Percentiles rank a stretch among this genome's conserved stretches.
phyloP scores from a whole-genome alignment of 2,329 filamentous ascomycete species.

The Cladosporium sp. region DNA sequence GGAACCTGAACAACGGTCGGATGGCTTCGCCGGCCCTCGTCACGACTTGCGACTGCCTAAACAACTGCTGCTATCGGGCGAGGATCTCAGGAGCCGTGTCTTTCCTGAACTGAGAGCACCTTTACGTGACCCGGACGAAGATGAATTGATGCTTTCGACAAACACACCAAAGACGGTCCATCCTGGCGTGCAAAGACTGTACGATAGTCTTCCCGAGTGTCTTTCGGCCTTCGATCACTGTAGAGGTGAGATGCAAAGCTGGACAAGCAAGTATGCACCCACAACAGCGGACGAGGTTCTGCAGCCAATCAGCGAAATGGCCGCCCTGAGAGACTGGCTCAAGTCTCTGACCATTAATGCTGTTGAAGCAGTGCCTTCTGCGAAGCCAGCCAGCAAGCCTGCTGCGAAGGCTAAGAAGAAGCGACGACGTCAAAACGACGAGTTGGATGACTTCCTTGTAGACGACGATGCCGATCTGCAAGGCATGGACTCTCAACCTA shows the following conservation, averaged over 20 bases:
- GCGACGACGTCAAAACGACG: slow-evolving; percentile 54
- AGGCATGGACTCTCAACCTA: slow-evolving; percentile 62
- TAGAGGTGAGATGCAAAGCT: slow-evolving; percentile 64
- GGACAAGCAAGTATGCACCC: slow-evolving; percentile 84
- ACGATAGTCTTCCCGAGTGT: slow-evolving; percentile 51
- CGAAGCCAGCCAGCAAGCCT: slow-evolving; percentile 31
- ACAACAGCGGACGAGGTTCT: slow-evolving; percentile 62
- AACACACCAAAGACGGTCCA: slow-evolving; percentile 36
- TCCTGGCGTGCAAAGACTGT: slow-evolving; percentile 55
- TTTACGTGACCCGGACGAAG: background rate
- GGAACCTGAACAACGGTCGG: slow-evolving; percentile 18
- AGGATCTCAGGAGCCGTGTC: slow-evolving; percentile 34
- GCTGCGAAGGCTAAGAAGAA: slow-evolving; percentile 48
- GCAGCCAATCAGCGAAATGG: slow-evolving; percentile 64
- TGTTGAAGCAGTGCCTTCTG: slow-evolving; percentile 46
- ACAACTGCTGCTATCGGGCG: slow-evolving; percentile 28
- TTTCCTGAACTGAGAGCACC: slow-evolving; percentile 23
- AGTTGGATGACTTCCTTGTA: slow-evolving; percentile 74
- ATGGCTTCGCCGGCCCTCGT: slow-evolving; percentile 31
- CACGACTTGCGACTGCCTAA: slow-evolving; percentile 23
- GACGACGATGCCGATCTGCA: slow-evolving; percentile 68
- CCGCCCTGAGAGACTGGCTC: slow-evolving; percentile 75
- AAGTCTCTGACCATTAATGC: slow-evolving; percentile 67
- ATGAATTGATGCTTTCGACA: slow-evolving; percentile 14
- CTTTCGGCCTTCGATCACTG: slow-evolving; percentile 77